A percentile compares a stretch with the other conserved stretches of the same genome.
Evolutionary conservation across 163 green algal genomes (phyloP).

Genomic region (Volvox carteri): DNA sequence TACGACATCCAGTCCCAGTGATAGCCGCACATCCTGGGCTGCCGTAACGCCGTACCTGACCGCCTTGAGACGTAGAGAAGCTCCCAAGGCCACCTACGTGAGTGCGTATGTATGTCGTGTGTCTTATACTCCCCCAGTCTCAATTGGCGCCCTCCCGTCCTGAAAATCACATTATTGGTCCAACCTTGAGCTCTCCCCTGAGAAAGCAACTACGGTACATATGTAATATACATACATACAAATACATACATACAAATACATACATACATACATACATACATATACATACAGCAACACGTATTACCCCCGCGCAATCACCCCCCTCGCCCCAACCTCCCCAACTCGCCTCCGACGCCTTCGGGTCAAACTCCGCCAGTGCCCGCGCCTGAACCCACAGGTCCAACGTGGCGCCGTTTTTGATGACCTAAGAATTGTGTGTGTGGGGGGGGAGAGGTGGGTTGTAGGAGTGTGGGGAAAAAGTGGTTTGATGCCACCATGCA

Average conservation of each 20-base stretch:
- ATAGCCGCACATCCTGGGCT: constrained; percentile 38
- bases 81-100: constrained; percentile 31
- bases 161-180: too few species aligned
- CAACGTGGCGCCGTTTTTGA: neutral
- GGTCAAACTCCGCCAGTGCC: constrained; percentile 43
- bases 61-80: constrained; percentile 34
- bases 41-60: constrained; percentile 35
- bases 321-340: neutral
- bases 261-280: too few species aligned
- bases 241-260: too few species aligned
- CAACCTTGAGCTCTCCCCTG: too few species aligned
- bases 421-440: constrained; percentile 16
- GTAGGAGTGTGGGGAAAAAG: neutral
- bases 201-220: too few species aligned
- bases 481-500: too few species aligned
- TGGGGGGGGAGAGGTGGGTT: neutral
- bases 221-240: too few species aligned
- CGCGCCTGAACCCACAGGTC: constrained; percentile 30
- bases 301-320: neutral
- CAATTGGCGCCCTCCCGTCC: too few species aligned
- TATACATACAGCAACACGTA: too few species aligned
- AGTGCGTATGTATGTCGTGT: too few species aligned
- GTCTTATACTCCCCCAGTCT: too few species aligned
- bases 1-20: constrained; percentile 2
- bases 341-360: constrained; percentile 31